phyloP scores from a whole-genome alignment of 495 filamentous ascomycete species.

The Tricharina praecox region DNA sequence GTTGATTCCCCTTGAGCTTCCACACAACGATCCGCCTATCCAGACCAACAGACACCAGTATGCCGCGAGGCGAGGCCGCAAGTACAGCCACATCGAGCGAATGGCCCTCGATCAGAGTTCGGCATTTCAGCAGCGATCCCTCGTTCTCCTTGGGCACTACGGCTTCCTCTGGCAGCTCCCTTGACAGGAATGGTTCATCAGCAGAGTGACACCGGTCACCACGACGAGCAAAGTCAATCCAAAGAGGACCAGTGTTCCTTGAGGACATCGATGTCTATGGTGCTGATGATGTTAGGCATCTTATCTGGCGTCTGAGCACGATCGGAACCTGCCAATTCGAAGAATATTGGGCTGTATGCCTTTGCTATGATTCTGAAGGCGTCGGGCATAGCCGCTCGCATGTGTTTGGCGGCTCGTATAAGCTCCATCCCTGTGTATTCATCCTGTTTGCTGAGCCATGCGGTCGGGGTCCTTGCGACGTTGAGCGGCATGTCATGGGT shows the following conservation, averaged over 20 bases:
- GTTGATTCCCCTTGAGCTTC: conserved; percentile 32
- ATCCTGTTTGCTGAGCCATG: conserved; percentile 57
- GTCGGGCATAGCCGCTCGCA: conserved; percentile 47
- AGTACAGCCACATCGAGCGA: conserved; percentile 46
- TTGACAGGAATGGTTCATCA: conserved; percentile 50
- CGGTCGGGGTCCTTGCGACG: conserved; percentile 48
- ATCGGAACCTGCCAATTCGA: conserved; percentile 48
- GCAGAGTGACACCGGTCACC: conserved; percentile 39
- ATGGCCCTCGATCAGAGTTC: conserved; percentile 43
- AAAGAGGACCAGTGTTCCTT: conserved; percentile 41
- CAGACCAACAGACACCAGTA: conserved; percentile 47
- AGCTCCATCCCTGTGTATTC: conserved; percentile 55
- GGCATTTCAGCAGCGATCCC: conserved; percentile 37
- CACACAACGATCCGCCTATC: conserved; percentile 46
- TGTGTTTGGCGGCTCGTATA: conserved; percentile 49
- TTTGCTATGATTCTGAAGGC: conserved; percentile 48
- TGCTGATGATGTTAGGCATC: conserved; percentile 15
- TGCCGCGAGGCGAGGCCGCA: conserved; percentile 37
- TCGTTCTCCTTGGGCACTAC: conserved; percentile 29
- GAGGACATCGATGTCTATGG: conserved; percentile 37
- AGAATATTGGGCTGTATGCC: conserved; percentile 49
- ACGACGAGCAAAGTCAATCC: conserved; percentile 36
- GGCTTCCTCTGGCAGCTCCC: conserved; percentile 30
- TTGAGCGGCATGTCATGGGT: conserved; percentile 34
- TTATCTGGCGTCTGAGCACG: conserved; percentile 29